A percentile compares a stretch with the other conserved stretches of the same genome.
These are phyloP conservation scores for Kluyveromyces aestuarii DNA, from an alignment of 805 yeast species.

Conservation along the genomic window DNA sequence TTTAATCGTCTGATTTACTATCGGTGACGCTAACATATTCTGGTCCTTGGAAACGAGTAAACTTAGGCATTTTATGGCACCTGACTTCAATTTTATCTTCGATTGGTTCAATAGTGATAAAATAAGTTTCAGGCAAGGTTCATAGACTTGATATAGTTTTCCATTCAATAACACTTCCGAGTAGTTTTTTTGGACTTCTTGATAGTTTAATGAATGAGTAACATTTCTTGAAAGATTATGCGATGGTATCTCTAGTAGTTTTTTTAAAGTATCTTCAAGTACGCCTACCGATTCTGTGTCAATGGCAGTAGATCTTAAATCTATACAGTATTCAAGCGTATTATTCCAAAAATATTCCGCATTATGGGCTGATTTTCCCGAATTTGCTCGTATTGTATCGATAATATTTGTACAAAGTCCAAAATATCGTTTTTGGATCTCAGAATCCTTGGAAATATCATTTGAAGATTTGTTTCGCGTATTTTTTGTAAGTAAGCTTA, in stretches of 20 bases:
- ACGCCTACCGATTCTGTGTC: background rate
- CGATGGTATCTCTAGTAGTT: background rate
- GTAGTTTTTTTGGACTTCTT: background rate
- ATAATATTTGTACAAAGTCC: background rate
- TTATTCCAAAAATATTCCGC: background rate
- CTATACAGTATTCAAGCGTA: background rate
- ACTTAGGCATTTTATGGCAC: constrained; percentile 59
- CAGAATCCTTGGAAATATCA: background rate
- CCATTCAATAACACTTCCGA: background rate
- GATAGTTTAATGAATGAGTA: background rate
- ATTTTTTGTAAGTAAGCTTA: constrained; percentile 11
- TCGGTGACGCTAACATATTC: constrained; percentile 38
- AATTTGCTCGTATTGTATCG: background rate
- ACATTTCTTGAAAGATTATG: background rate
- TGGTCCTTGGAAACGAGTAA: constrained; percentile 46
- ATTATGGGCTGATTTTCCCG: background rate
- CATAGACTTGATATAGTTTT: constrained; percentile 34
- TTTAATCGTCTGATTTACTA: constrained; percentile 44
- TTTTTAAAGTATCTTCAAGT: background rate
- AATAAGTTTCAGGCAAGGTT: constrained; percentile 42
- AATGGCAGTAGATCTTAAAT: background rate
- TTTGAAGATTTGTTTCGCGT: background rate
- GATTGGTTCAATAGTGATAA: constrained; percentile 39
- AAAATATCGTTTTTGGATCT: background rate
- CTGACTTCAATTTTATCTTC: constrained; percentile 45